Evolutionary conservation across 169 alveolate genomes (phyloP).

Genomic region (Theileria orientalis): DNA sequence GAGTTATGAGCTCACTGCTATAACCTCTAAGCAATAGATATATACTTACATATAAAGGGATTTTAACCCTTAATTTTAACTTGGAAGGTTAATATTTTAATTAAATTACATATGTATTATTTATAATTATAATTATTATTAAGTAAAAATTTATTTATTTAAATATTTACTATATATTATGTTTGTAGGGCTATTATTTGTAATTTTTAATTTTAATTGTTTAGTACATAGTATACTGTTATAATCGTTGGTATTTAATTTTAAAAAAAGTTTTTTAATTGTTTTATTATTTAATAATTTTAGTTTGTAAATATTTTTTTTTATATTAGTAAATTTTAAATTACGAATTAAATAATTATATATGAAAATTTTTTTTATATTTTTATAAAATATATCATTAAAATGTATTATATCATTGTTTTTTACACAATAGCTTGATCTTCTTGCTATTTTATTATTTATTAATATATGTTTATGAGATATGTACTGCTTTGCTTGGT

Average conservation of each 20-base stretch:
- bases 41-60: constrained; percentile 42
- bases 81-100: constrained; percentile 46
- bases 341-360: constrained; percentile 18
- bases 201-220: constrained; percentile 22
- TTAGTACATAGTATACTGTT: constrained; percentile 21
- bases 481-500: constrained; percentile 19
- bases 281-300: neutral
- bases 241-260: constrained; percentile 5
- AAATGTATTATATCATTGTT: constrained; percentile 15
- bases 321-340: constrained; percentile 1
- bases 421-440: constrained; percentile 4
- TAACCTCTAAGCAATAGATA: constrained; percentile 41
- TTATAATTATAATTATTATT: neutral
- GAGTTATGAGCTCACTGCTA: constrained; percentile 50
- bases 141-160: no score
- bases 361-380: constrained; percentile 8
- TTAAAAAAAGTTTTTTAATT: constrained; percentile 13
- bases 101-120: constrained; percentile 18
- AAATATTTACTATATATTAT: neutral
- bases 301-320: constrained; percentile 25
- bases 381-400: neutral
- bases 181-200: neutral
- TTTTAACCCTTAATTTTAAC: constrained; percentile 23
- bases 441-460: constrained; percentile 18
- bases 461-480: constrained; percentile 25